Percentiles rank a stretch among this genome's conserved stretches.
Evolutionary conservation across 768 basidiomycete species (phyloP).

Genomic region (Rubroboletus satanas): DNA sequence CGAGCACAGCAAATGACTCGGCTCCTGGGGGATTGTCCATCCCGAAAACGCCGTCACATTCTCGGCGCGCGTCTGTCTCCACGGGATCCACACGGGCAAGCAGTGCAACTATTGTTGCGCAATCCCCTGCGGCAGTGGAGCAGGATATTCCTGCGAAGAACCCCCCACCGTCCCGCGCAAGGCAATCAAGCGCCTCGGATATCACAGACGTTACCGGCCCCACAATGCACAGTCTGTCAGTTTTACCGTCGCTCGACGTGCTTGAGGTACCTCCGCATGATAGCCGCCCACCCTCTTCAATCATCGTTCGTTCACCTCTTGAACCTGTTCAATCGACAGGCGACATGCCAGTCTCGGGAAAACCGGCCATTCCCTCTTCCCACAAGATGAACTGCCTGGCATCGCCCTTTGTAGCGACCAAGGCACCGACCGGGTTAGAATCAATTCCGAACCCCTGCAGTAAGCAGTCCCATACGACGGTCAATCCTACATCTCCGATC

Average conservation of each 20-base stretch:
- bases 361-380: not conserved
- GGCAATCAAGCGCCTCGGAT: not conserved
- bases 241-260: slow-evolving; percentile 11
- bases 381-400: slow-evolving; percentile 10
- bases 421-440: not conserved
- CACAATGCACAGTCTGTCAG: not conserved
- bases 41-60: slow-evolving; percentile 19
- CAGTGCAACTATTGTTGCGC: slow-evolving; percentile 12
- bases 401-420: slow-evolving; percentile 13
- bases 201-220: not conserved
- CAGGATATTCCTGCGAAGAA: slow-evolving; percentile 4
- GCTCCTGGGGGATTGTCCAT: slow-evolving; percentile 3
- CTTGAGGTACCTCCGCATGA: slow-evolving; percentile 11
- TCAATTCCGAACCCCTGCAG: not conserved
- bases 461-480: not conserved
- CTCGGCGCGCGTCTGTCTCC: slow-evolving; percentile 18
- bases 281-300: slow-evolving; percentile 19
- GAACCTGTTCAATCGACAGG: slow-evolving; percentile 1
- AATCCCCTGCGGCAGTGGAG: slow-evolving; percentile 3
- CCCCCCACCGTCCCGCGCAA: not conserved
- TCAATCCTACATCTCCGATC: slow-evolving; percentile 1
- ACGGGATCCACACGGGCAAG: slow-evolving; percentile 14
- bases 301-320: slow-evolving; percentile 19
- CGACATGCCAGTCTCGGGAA: not conserved
- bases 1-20: slow-evolving; percentile 4